These are phyloP conservation scores for Aristolochia fimbriata DNA, from an alignment of 164 flowering plant species.

Conservation along the genomic window DNA sequence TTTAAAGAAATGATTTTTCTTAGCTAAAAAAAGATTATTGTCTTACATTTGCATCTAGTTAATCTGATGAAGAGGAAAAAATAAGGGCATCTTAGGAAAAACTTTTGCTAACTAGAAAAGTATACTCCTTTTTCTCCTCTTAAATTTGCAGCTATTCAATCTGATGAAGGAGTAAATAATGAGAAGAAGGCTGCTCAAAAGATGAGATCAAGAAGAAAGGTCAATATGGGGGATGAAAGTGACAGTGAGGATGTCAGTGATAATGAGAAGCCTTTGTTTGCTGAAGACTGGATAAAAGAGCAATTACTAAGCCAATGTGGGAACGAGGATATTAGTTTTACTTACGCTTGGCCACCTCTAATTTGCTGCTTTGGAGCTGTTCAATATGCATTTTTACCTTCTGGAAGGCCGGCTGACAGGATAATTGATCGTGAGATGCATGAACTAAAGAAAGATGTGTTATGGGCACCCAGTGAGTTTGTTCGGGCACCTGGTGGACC, in stretches of 20 bases:
- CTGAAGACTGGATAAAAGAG: constrained; percentile 30
- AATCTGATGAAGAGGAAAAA: too few species aligned
- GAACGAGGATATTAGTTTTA: constrained; percentile 61
- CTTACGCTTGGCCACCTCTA: constrained; percentile 87
- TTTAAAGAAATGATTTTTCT: too few species aligned
- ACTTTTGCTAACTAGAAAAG: background rate
- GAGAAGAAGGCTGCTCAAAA: constrained; percentile 33
- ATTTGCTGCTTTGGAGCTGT: constrained; percentile 96
- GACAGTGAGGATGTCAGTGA: constrained; percentile 30
- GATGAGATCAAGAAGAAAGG: constrained; percentile 32
- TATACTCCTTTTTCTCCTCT: background rate
- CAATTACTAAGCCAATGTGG: constrained; percentile 29
- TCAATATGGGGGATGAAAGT: constrained; percentile 24
- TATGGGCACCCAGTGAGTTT: constrained; percentile 61
- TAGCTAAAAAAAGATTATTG: background rate
- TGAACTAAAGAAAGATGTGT: constrained; percentile 47
- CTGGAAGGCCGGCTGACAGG: constrained; percentile 81
- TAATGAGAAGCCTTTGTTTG: constrained; percentile 16
- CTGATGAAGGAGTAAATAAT: constrained; percentile 20
- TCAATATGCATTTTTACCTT: constrained; percentile 75
- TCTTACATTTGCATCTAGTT: background rate
- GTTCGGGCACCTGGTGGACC: constrained; percentile 71
- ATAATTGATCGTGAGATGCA: constrained; percentile 66
- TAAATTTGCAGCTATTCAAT: constrained; percentile 23
- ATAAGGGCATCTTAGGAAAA: background rate